Evolutionary conservation across 345 rosid genomes (phyloP).

Genomic region (Gossypium ekmanianum): DNA sequence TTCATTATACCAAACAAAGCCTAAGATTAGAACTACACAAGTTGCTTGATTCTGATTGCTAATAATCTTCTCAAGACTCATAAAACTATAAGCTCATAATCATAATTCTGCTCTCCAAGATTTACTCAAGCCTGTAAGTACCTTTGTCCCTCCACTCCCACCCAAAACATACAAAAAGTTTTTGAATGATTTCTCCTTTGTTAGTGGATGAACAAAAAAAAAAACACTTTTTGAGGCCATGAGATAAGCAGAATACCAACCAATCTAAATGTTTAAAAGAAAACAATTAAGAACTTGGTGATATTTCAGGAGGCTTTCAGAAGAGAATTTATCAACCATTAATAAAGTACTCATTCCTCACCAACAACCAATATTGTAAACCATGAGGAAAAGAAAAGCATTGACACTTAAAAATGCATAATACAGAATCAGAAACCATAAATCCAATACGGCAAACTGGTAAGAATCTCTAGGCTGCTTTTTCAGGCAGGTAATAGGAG

Average conservation of each 20-base stretch:
- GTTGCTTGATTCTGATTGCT: neutral
- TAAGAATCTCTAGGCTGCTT: neutral
- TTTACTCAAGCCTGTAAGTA: neutral
- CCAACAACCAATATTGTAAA: neutral
- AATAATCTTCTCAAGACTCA: neutral
- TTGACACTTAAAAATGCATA: neutral
- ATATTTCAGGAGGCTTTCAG: neutral
- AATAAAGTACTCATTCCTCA: neutral
- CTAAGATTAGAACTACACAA: neutral
- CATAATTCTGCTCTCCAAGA: neutral
- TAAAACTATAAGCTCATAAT: neutral
- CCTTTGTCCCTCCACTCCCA: neutral
- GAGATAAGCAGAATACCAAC: neutral
- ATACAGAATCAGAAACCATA: neutral
- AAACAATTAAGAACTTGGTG: neutral
- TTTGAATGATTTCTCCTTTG: neutral
- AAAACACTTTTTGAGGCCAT: neutral
- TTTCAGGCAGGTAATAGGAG: neutral
- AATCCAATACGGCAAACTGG: neutral
- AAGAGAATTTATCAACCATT: neutral
- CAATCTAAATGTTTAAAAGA: neutral
- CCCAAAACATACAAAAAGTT: neutral
- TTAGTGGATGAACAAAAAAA: neutral
- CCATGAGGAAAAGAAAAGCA: neutral
- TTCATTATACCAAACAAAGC: too few relatives aligned